Evolutionary conservation across 2,329 filamentous ascomycete genomes (phyloP), one percentile per base, ranked within the genome.

Genomic region (Colletotrichum sp.): DNA sequence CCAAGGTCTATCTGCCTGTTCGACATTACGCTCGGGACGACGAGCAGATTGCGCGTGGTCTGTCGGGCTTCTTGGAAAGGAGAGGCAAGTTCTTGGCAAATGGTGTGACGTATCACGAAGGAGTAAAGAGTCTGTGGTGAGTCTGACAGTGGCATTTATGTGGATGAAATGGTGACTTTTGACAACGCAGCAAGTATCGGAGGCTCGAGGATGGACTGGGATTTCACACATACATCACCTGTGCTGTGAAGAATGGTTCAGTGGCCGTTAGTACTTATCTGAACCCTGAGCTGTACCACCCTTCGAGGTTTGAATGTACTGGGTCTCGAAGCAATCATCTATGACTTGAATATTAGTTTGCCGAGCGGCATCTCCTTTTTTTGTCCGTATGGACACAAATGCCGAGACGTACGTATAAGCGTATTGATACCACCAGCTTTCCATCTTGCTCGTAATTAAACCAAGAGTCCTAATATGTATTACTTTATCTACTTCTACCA

Each of bases 1-100:
- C 79, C 3, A 84, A 84, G 73, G 74, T 81, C 3, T 84, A 84
- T 64, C 73, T 84, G 16, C 83, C 83, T 2, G 83, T 82, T 0
- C 77, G 82, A 4, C 83, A 84, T 69, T 85, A 84, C 61, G 78
- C 78, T 32, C 56, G 28, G 14, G 78, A 66, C 38, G 78, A 79
- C 52, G 34, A 71, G 14, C 52, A 32, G 24, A 14, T 34, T 30
- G 66, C 66, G 7, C 14, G 58, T n/a, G 66, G 66, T 21, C 14
- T 59, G 24, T 52, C 52, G 16, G 28, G 26, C 1, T 69, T 58
- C 52, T 24, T 69, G 30, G 7, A 69, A 28, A 43, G 66, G 18
- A 52, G 58, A 55, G 32, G 32, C 32, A 52, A 32, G 16, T 48
- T 18, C 38, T 48, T n/a, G 38, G 38, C 5, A n/a, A 48, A 48